phyloP scores from a whole-genome alignment of 2,329 filamentous ascomycete genomes.

The Knoxdaviesia capensis region DNA sequence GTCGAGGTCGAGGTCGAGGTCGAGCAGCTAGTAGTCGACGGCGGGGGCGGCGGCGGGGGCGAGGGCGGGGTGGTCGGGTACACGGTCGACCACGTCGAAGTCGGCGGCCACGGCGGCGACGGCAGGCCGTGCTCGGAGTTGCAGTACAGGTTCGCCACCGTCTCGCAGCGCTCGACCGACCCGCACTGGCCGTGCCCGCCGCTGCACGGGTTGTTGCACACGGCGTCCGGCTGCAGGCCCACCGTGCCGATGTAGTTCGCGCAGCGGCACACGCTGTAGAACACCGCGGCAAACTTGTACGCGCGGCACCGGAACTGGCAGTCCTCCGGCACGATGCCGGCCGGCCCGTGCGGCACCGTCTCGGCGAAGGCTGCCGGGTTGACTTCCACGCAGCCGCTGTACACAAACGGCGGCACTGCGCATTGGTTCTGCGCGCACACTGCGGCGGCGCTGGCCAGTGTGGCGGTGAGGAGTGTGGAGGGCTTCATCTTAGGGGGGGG shows the following conservation, averaged over 20 bases:
- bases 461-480: neutral
- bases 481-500: constrained; percentile 3
- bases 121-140: neutral
- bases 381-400: constrained; percentile 4
- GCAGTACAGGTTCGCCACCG: constrained; percentile 5
- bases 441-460: neutral
- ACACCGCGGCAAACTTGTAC: constrained; percentile 5
- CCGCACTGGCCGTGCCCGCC: constrained; percentile 4
- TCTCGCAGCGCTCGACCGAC: constrained; percentile 2
- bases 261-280: constrained; percentile 4
- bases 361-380: neutral
- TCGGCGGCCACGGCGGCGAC: too few relatives aligned
- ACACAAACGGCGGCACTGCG: constrained; percentile 3
- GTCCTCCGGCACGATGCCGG: constrained; percentile 5
- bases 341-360: constrained; percentile 2
- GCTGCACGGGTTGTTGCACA: constrained; percentile 5
- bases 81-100: too few relatives aligned
- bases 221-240: constrained; percentile 3
- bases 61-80: neutral
- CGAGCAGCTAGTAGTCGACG: neutral
- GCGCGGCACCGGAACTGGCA: constrained; percentile 5
- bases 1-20: constrained; percentile 1
- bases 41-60: neutral
- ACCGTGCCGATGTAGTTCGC: constrained; percentile 3
- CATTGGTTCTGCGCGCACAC: constrained; percentile 4